phyloP scores from a whole-genome alignment of 441 rosid species.

The Flueggea neowawraea region DNA sequence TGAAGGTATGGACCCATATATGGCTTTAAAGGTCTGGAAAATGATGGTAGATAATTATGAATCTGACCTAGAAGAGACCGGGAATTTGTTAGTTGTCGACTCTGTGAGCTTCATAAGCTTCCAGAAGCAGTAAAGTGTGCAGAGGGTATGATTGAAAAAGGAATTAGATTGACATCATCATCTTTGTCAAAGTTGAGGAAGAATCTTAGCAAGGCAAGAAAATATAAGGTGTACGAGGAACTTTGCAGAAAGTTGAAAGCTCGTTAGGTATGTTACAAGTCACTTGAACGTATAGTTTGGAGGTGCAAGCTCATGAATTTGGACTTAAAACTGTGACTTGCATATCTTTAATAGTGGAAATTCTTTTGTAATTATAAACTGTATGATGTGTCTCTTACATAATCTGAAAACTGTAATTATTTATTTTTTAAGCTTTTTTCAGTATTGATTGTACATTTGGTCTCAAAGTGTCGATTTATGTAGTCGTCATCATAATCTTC shows the following conservation, averaged over 20 bases:
- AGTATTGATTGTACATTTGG: too few species aligned
- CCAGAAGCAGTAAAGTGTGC: conserved; percentile 72
- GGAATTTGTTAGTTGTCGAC: conserved; percentile 45
- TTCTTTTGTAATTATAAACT: too few species aligned
- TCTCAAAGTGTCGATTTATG: too few species aligned
- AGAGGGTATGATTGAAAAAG: conserved; percentile 47
- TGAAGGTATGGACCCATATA: conserved; percentile 23
- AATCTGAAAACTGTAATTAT: too few species aligned
- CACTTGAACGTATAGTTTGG: not conserved
- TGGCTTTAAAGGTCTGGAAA: conserved; percentile 53
- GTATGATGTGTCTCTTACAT: too few species aligned
- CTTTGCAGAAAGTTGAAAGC: conserved; percentile 40
- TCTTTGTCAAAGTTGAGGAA: conserved; percentile 47
- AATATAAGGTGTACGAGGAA: conserved; percentile 36
- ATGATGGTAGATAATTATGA: conserved; percentile 41
- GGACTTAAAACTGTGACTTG: too few species aligned
- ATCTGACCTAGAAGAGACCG: conserved; percentile 45
- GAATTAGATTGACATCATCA: conserved; percentile 36
- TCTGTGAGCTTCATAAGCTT: conserved; percentile 37
- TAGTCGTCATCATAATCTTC: too few species aligned
- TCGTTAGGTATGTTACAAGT: conserved; percentile 14
- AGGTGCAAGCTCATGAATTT: too few species aligned
- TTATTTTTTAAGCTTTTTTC: too few species aligned
- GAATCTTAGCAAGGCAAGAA: conserved; percentile 29
- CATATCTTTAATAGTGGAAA: too few species aligned